Evolutionary conservation across 495 filamentous ascomycete species (phyloP).

Genomic region (Letharia lupina): DNA sequence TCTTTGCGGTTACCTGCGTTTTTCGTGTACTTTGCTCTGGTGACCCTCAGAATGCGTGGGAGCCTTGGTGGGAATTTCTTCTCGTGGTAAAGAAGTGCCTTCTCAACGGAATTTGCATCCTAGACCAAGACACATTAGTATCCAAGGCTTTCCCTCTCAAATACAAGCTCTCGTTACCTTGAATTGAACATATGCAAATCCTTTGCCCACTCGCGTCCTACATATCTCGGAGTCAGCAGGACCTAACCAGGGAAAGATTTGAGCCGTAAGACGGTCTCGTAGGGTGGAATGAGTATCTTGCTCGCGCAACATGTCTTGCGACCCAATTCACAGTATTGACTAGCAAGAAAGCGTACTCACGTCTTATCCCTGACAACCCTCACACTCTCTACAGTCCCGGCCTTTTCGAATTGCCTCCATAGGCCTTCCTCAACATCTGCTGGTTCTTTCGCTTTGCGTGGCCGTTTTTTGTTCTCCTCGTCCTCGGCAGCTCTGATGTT

Average conservation of each 20-base stretch:
- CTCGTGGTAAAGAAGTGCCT: conserved; percentile 72
- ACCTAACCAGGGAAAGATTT: not conserved
- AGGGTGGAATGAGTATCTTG: not conserved
- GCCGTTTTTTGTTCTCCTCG: conserved; percentile 50
- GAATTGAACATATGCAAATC: conserved; percentile 97
- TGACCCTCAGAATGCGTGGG: conserved; percentile 78
- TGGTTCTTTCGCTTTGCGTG: conserved; percentile 56
- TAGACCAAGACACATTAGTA: conserved; percentile 30
- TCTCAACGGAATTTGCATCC: conserved; percentile 79
- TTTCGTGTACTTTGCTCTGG: conserved; percentile 66
- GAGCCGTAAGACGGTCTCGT: not conserved
- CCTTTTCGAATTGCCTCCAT: conserved; percentile 70
- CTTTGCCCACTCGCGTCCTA: conserved; percentile 82
- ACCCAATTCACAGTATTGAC: not conserved
- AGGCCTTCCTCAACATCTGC: conserved; percentile 92
- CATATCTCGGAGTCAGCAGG: not conserved
- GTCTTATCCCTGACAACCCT: conserved; percentile 83
- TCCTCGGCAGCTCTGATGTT: conserved; percentile 45
- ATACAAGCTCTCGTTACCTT: conserved; percentile 35
- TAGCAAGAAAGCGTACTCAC: not conserved
- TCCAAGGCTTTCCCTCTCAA: not conserved
- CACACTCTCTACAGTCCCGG: conserved; percentile 82
- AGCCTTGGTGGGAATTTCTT: conserved; percentile 92
- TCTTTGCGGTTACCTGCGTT: conserved; percentile 43
- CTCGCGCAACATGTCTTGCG: not conserved